Percentiles rank a stretch among this genome's conserved stretches.
phyloP scores from a whole-genome alignment of 805 yeast genomes.

The Starmerella apis region DNA sequence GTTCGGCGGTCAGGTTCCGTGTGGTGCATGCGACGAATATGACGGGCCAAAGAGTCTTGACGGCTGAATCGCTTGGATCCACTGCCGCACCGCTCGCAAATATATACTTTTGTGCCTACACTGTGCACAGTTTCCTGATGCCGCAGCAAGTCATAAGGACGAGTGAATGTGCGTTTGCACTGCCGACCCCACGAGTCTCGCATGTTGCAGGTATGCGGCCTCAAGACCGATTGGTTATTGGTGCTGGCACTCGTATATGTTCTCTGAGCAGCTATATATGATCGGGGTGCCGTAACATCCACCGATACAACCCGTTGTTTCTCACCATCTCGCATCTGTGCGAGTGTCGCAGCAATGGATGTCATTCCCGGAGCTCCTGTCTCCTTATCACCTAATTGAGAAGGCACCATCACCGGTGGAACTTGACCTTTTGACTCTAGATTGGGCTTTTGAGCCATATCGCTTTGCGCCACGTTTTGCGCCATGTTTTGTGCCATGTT shows the following conservation, averaged over 20 bases:
- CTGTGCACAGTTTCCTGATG: conserved; percentile 96
- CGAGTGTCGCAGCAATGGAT: conserved; percentile 8
- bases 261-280: conserved; percentile 1
- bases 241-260: background rate
- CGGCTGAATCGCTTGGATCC: conserved; percentile 33
- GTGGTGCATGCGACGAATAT: conserved; percentile 17
- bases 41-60: conserved; percentile 20
- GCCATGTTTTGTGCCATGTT: too few relatives aligned
- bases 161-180: conserved; percentile 69
- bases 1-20: conserved; percentile 7
- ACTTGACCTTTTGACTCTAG: background rate
- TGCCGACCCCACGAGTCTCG: conserved; percentile 28
- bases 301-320: background rate
- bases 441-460: too few relatives aligned
- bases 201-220: conserved; percentile 15
- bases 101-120: conserved; percentile 65
- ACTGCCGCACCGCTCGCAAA: conserved; percentile 75
- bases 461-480: too few relatives aligned
- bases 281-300: conserved; percentile 2
- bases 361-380: background rate
- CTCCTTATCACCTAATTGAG: background rate
- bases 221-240: background rate
- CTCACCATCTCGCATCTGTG: conserved; percentile 9
- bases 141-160: conserved; percentile 87
- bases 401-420: background rate